Evolutionary conservation across 805 yeast species (phyloP), one percentile per base, ranked within the genome.

Genomic region (Kuraishia ogatae): DNA sequence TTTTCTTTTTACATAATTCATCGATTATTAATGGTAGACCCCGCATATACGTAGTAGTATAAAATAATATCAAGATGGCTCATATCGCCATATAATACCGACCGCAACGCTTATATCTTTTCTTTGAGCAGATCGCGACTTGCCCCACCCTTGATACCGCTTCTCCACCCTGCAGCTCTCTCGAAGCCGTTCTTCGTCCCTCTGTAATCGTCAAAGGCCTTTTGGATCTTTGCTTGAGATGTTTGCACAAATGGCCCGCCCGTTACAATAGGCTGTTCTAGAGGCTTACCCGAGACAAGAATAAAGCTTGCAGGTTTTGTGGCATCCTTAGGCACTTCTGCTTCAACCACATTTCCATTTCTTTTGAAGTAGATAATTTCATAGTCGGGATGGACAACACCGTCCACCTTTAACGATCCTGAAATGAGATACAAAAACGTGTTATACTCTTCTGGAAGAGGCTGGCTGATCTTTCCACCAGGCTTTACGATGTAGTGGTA

Each of bases 171-270:
- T 52, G 68, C 76, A 47, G 87, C 80, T 53, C 78, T 79, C 65
- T 83, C 89, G 63, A 87, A 87, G 0, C 93, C 93, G 65, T 85
- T 85, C 23, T 71, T 68, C 54, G 82, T 85, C 52, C 71, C 66
- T 69, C 86, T 93, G 66, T 85, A 92, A 65, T 87, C 91, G 67
- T 71, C 62, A 62, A 88, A 84, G 0, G 89, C 94, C 61, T 85
- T 70, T 59, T 81, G 76, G 56, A 91, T 84, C 59, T 80, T 81
- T 53, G 82, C 86, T 54, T 76, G 75, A 23, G 85, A 72, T 6
- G 87, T 80, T 58, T 88, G 93, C 22, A 91, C 97, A 65, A 91
- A 92, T 13, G 97, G 97, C 19, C 97, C 97, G 66, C 89, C 85
- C 66, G 90, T 97, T 29, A 89, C 86, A 54, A 87, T 76, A 19